phyloP scores from a whole-genome alignment of 164 flowering plant genomes.

The Akebia trifoliata region DNA sequence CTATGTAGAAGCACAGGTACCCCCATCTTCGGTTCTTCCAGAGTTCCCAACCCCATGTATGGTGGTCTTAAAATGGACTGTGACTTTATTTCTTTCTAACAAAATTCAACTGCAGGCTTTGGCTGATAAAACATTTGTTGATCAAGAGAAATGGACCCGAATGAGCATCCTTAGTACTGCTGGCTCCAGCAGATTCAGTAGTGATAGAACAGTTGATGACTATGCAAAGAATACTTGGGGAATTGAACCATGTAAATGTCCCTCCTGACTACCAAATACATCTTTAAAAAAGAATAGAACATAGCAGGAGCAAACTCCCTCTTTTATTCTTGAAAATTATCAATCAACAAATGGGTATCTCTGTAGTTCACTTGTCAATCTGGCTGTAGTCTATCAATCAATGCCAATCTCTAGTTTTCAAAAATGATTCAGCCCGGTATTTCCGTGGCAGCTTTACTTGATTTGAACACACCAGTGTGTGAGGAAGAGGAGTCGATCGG shows the following conservation, averaged over 20 bases:
- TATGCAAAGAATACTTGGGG: slow-evolving; percentile 54
- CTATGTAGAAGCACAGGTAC: slow-evolving; percentile 61
- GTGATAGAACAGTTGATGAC: slow-evolving; percentile 47
- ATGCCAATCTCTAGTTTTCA: too few relatives aligned
- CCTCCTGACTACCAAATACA: slow-evolving; percentile 21
- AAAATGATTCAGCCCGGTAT: too few relatives aligned
- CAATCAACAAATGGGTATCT: too few relatives aligned
- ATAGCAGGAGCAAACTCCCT: too few relatives aligned
- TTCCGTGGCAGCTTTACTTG: too few relatives aligned
- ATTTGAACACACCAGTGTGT: too few relatives aligned
- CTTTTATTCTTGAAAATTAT: too few relatives aligned
- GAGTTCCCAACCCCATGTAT: neutral
- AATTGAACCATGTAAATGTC: slow-evolving; percentile 44
- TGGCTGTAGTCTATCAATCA: too few relatives aligned
- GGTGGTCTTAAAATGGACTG: neutral
- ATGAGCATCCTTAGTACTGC: slow-evolving; percentile 58
- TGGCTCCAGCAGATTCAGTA: slow-evolving; percentile 55
- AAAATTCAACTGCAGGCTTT: slow-evolving; percentile 31
- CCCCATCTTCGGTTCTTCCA: neutral
- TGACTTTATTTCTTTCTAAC: neutral
- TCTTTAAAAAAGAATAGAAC: neutral
- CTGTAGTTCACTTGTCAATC: too few relatives aligned
- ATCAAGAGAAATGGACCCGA: slow-evolving; percentile 47
- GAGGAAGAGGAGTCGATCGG: too few relatives aligned
- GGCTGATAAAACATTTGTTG: slow-evolving; percentile 50